phyloP scores from a whole-genome alignment of 1,284 basidiomycete species.

The Neonothopanus nambi region DNA sequence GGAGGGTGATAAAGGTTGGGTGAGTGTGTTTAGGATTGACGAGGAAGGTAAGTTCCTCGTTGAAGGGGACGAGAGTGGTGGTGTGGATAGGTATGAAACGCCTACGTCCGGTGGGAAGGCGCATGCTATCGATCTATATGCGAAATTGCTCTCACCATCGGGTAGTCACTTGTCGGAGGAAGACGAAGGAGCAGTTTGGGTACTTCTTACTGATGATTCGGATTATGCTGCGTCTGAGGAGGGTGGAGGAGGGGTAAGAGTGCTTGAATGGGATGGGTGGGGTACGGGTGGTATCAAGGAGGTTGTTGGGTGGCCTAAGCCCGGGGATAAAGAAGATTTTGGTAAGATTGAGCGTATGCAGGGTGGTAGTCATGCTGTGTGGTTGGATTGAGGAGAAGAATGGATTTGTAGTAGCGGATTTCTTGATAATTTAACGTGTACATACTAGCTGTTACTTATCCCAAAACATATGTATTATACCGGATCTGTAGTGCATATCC shows the following conservation, averaged over 20 bases:
- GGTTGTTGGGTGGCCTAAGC: constrained; percentile 41
- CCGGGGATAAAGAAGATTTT: neutral
- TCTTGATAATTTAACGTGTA: too few relatives aligned
- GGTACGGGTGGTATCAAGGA: constrained; percentile 34
- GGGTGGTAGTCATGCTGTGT: constrained; percentile 47
- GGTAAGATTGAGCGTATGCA: constrained; percentile 27
- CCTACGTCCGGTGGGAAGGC: constrained; percentile 49
- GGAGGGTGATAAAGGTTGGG: constrained; percentile 36
- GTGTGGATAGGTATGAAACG: constrained; percentile 38
- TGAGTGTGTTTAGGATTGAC: constrained; percentile 41
- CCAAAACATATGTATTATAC: too few relatives aligned
- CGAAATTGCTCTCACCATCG: constrained; percentile 23
- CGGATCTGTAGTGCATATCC: too few relatives aligned
- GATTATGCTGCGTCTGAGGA: constrained; percentile 28
- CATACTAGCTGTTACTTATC: too few relatives aligned
- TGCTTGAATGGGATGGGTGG: constrained; percentile 50
- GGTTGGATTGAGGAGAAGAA: constrained; percentile 35
- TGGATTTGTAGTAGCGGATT: too few relatives aligned
- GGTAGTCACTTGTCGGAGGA: neutral
- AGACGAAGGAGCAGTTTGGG: constrained; percentile 30
- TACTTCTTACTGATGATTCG: constrained; percentile 47
- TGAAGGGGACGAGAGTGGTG: constrained; percentile 4
- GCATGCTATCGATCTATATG: constrained; percentile 43
- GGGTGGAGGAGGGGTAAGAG: constrained; percentile 33
- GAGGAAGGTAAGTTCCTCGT: constrained; percentile 34